These are phyloP conservation scores for Protomyces pachydermus DNA, from an alignment of 1,139 yeast species.

Conservation along the genomic window DNA sequence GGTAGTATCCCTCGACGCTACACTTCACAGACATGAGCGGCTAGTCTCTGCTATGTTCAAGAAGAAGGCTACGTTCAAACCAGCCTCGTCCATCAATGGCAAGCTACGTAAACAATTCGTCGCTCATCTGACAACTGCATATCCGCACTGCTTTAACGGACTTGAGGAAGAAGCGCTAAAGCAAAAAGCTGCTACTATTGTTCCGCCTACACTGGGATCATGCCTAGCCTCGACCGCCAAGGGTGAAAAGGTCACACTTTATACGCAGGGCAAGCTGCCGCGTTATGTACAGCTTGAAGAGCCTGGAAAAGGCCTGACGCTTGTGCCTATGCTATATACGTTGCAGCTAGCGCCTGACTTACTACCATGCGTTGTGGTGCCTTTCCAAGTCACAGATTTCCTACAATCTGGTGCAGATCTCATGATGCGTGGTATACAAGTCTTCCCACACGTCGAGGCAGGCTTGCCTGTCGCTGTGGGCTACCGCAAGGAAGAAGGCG, in stretches of 20 bases:
- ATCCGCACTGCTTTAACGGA: not conserved
- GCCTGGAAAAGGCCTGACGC: not conserved
- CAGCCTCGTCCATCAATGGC: conserved; percentile 16
- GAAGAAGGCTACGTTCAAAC: conserved; percentile 9
- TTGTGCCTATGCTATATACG: conserved; percentile 13
- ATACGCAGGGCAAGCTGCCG: not conserved
- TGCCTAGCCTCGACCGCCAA: conserved; percentile 1
- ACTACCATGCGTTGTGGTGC: conserved; percentile 4
- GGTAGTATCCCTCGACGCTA: too few relatives aligned
- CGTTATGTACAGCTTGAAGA: conserved; percentile 4
- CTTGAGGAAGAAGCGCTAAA: conserved; percentile 8
- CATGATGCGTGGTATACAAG: conserved; percentile 19
- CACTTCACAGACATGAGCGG: too few relatives aligned
- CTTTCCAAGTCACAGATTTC: conserved; percentile 6
- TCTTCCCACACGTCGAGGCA: conserved; percentile 10
- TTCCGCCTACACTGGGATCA: conserved; percentile 11
- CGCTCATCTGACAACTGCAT: not conserved
- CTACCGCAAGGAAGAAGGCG: not conserved
- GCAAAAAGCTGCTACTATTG: not conserved
- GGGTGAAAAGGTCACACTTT: conserved; percentile 6
- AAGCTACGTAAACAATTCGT: conserved; percentile 9
- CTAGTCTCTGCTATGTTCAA: conserved; percentile 3
- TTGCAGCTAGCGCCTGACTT: conserved; percentile 2
- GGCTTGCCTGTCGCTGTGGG: conserved; percentile 7
- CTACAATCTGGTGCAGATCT: conserved; percentile 20